Base-by-base conservation (phyloP, 768 basidiomycete genomes). In the Boletales sp. region DNA sequence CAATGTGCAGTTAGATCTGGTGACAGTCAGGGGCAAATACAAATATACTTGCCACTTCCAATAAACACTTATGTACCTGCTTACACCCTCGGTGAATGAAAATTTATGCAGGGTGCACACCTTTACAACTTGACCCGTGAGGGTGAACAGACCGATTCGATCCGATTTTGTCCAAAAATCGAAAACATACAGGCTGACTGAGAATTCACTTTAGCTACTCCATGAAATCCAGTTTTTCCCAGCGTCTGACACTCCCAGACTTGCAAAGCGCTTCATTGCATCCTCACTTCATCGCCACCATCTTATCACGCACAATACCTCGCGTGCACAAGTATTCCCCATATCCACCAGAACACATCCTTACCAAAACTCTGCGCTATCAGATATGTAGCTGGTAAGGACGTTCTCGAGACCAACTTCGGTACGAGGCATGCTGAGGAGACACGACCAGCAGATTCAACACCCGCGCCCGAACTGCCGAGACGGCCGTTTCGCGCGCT, bases 221-320 rank as follows among this genome's bases (percentile, higher is more conserved):
- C 84, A 87, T 57, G 81, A 92, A 49, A 76, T 95, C 13, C 86
- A 93, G 56, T 75, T 88, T 15, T 74, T 74, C 55, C 82, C 90
- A 0, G 69, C 82, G 7, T 91, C 88, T 3, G 72, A 80, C 15
- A 32, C 70, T 96, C 8, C 90, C 91, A 68, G 44, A 70, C 79
- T 30, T 87, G 79, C 54, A 77, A 69, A 51, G 65, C 73, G 35
- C 64, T 94, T n/a, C 63, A 80, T 53, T 37, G 62, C 12, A 70
- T 86, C 13, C 87, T 86, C 70, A 67, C 72, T 9, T 63, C 70
- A 2, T 76, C 87, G 0, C 78, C 87, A 0, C 48, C 79, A 0
- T 76, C 77, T 6, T 82, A 83, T 55, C 78, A 77, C 9, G 89
- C 87, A 15, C 73, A 76, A 50, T 95, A 88, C 65, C 76, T 74